Conservation (phyloP, 495 filamentous ascomycete genomes). For the Talaromyces borbonicus region DNA sequence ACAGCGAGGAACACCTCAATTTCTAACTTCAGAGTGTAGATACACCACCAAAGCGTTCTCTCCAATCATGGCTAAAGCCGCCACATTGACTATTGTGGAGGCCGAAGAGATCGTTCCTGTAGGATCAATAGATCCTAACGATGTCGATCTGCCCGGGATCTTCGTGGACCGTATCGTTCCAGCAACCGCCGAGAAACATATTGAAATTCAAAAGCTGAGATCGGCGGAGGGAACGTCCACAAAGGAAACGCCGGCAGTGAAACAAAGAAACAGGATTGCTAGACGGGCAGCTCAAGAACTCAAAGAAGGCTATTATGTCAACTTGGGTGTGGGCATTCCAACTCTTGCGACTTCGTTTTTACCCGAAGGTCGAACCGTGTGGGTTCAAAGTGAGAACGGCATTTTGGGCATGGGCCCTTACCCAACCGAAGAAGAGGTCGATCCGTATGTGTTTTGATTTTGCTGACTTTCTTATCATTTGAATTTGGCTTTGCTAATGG, state of each 20-base stretch:
- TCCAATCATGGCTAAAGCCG: slow-evolving; percentile 81
- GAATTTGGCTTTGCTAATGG: slow-evolving; percentile 2
- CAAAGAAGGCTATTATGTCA: slow-evolving; percentile 89
- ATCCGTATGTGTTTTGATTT: slow-evolving; percentile 51
- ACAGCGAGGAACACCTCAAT: no score
- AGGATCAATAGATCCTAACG: slow-evolving; percentile 68
- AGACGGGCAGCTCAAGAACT: slow-evolving; percentile 83
- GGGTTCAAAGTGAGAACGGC: slow-evolving; percentile 86
- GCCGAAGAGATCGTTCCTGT: slow-evolving; percentile 83
- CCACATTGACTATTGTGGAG: slow-evolving; percentile 81
- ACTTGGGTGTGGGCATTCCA: slow-evolving; percentile 88
- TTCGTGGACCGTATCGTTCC: slow-evolving; percentile 82
- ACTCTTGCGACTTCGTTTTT: slow-evolving; percentile 81
- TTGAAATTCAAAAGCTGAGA: slow-evolving; percentile 71
- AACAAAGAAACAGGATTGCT: slow-evolving; percentile 72
- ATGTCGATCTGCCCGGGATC: slow-evolving; percentile 79
- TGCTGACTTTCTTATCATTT: not conserved
- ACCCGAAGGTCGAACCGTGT: slow-evolving; percentile 65
- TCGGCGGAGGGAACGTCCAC: slow-evolving; percentile 41
- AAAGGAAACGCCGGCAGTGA: slow-evolving; percentile 49
- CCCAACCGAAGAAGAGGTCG: slow-evolving; percentile 65
- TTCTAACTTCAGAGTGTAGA: no score
- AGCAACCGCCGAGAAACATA: slow-evolving; percentile 60
- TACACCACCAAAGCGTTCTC: slow-evolving; percentile 57
- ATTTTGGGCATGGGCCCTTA: slow-evolving; percentile 85